Percentiles rank a stretch among this genome's conserved stretches.
Conservation (phyloP, 2,329 filamentous ascomycete genomes). For the Pseudogymnoascus sp. region DNA sequence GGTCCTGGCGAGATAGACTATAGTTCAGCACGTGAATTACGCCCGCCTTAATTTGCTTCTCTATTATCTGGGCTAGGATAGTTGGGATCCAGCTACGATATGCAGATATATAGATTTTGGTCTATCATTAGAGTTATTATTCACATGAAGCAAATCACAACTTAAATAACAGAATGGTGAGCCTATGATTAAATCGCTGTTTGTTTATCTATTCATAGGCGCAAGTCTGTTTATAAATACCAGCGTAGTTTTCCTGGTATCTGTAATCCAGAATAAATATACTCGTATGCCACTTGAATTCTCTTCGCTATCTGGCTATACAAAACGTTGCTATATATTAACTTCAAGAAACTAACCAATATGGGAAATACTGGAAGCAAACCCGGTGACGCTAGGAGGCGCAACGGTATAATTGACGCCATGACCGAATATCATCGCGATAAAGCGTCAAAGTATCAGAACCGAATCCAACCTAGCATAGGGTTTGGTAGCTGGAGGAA, state of each 20-base stretch:
- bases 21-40: neutral
- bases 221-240: neutral
- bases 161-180: neutral
- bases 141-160: neutral
- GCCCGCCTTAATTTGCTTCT: too few species aligned
- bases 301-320: neutral
- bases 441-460: neutral
- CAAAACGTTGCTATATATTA: neutral
- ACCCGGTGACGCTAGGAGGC: neutral
- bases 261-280: neutral
- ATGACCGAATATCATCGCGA: neutral
- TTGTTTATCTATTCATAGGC: neutral
- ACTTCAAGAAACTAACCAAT: neutral
- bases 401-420: neutral
- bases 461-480: neutral
- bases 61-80: too few species aligned
- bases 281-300: neutral
- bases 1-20: neutral
- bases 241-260: neutral
- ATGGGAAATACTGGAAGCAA: neutral
- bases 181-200: neutral
- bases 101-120: too few species aligned
- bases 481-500: neutral
- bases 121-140: too few species aligned
- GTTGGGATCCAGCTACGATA: too few species aligned